Evolutionary conservation across 2,329 filamentous ascomycete genomes (phyloP).

Genomic region (Aspergillus pseudoglaucus): DNA sequence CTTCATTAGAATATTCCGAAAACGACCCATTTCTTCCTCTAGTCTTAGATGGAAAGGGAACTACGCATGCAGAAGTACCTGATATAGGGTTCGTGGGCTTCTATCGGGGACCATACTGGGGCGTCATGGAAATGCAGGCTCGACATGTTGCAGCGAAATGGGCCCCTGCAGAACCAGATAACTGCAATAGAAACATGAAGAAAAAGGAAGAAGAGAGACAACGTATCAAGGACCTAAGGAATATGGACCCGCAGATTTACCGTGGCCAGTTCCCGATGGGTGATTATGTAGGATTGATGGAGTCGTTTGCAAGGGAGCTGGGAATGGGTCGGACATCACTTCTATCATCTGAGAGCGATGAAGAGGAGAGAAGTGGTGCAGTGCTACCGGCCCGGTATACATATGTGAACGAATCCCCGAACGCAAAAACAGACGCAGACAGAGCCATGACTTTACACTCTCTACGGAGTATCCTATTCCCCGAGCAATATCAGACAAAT

Average conservation of each 20-base stretch:
- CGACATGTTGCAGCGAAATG: slow-evolving; percentile 60
- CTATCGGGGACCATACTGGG: slow-evolving; percentile 80
- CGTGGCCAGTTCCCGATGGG: slow-evolving; percentile 73
- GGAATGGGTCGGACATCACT: slow-evolving; percentile 43
- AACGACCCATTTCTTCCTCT: slow-evolving; percentile 53
- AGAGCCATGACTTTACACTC: slow-evolving; percentile 46
- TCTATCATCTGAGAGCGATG: slow-evolving; percentile 12
- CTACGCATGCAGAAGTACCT: slow-evolving; percentile 54
- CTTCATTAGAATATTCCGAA: slow-evolving; percentile 53
- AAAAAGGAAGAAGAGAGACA: slow-evolving; percentile 17
- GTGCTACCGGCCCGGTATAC: slow-evolving; percentile 52
- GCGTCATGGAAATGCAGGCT: slow-evolving; percentile 80
- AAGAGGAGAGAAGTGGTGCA: slow-evolving; percentile 28
- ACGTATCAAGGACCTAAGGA: slow-evolving; percentile 18
- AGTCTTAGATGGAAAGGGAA: slow-evolving; percentile 62
- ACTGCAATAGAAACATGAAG: slow-evolving; percentile 13
- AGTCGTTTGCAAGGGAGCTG: slow-evolving; percentile 59
- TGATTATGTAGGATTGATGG: slow-evolving; percentile 71
- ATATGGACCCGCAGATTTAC: slow-evolving; percentile 9
- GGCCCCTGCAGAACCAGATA: slow-evolving; percentile 23
- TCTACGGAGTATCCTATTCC: slow-evolving; percentile 23
- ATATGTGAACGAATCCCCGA: too few relatives aligned
- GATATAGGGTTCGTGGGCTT: slow-evolving; percentile 74
- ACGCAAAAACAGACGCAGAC: background rate
- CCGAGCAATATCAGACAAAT: background rate